phyloP scores from a whole-genome alignment of 1,284 basidiomycete species.

The Ceratorhiza oryzae-sativae region DNA sequence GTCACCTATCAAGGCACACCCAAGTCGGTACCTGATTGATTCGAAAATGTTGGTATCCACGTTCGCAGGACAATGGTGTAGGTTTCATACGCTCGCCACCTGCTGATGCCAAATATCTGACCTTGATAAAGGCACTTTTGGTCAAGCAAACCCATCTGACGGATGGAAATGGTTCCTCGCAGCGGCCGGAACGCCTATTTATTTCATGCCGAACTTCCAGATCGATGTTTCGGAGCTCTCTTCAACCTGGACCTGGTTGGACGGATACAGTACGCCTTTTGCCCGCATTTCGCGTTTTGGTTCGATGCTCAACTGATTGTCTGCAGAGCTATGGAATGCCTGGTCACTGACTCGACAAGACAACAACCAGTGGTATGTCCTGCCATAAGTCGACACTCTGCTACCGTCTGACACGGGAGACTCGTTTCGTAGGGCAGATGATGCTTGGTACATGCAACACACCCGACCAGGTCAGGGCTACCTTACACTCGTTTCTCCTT shows the following conservation, averaged over 20 bases:
- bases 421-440: slow-evolving; percentile 15
- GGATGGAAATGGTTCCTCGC: slow-evolving; percentile 29
- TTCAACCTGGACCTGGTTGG: slow-evolving; percentile 50
- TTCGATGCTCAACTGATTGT: neutral
- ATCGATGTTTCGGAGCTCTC: slow-evolving; percentile 46
- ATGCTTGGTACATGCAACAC: slow-evolving; percentile 50
- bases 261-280: slow-evolving; percentile 47
- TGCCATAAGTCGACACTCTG: neutral
- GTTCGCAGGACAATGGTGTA: slow-evolving; percentile 54
- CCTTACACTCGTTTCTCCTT: slow-evolving; percentile 53
- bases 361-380: slow-evolving; percentile 23
- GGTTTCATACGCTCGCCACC: slow-evolving; percentile 47
- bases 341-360: slow-evolving; percentile 49
- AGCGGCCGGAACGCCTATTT: slow-evolving; percentile 14
- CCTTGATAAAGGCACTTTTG: slow-evolving; percentile 18
- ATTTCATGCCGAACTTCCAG: slow-evolving; percentile 53
- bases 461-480: slow-evolving; percentile 47
- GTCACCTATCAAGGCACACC: slow-evolving; percentile 46
- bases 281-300: slow-evolving; percentile 43
- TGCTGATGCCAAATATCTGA: no score
- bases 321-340: slow-evolving; percentile 24
- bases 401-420: neutral
- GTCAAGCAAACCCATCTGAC: slow-evolving; percentile 12
- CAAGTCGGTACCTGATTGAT: slow-evolving; percentile 50
- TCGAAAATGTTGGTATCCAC: slow-evolving; percentile 53